Evolutionary conservation across 352 stramenopile genomes (phyloP).

Genomic region (Aphanomyces stellatus): DNA sequence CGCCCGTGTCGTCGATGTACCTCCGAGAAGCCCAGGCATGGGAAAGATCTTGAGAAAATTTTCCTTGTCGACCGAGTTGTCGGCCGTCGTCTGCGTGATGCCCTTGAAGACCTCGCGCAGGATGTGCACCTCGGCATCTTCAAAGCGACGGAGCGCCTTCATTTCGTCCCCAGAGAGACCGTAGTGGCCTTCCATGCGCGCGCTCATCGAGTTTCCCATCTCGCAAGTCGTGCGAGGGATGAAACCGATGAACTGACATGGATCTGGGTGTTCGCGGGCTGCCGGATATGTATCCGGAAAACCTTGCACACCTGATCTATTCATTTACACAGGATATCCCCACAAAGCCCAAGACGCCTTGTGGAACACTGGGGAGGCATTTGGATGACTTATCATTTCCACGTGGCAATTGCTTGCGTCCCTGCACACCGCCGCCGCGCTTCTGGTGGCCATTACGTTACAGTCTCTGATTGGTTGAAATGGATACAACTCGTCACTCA

Average conservation of each 20-base stretch:
- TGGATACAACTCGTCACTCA: too few relatives aligned
- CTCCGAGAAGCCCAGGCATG: constrained; percentile 81
- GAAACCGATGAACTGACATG: neutral
- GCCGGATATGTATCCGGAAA: neutral
- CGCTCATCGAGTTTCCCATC: neutral
- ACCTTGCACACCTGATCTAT: too few relatives aligned
- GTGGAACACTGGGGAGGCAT: too few relatives aligned
- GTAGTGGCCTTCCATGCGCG: neutral
- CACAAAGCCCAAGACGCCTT: too few relatives aligned
- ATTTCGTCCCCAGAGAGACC: constrained; percentile 7
- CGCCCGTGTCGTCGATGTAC: too few relatives aligned
- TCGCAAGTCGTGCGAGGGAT: neutral
- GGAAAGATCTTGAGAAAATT: constrained; percentile 93
- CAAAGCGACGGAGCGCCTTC: constrained; percentile 28
- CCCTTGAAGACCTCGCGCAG: constrained; percentile 76
- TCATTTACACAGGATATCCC: too few relatives aligned
- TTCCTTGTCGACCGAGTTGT: constrained; percentile 82
- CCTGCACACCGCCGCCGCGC: too few relatives aligned
- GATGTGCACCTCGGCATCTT: constrained; percentile 65
- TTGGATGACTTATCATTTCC: too few relatives aligned
- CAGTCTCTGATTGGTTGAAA: too few relatives aligned
- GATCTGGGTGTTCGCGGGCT: neutral
- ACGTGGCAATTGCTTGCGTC: too few relatives aligned
- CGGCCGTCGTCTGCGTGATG: constrained; percentile 49
- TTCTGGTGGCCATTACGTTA: too few relatives aligned